Percentiles rank a stretch among this genome's conserved stretches.
Conservation (phyloP, 169 alveolate species). For the Toxoplasma gondii region DNA sequence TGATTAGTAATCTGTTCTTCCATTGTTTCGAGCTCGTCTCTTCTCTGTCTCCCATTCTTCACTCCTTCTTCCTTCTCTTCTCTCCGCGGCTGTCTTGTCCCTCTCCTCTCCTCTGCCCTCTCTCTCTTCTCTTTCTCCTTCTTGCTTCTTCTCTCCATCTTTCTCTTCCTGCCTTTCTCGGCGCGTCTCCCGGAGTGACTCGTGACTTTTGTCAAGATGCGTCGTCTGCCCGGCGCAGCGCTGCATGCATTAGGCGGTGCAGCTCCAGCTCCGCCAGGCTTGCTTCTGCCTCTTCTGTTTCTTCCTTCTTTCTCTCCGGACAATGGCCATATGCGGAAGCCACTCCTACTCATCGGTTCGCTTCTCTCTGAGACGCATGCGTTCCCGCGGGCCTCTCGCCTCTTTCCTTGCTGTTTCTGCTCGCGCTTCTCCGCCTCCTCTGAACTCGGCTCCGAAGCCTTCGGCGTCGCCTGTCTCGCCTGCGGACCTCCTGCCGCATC, state of each 20-base stretch:
- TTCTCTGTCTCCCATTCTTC: neutral
- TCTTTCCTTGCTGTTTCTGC: too few species aligned
- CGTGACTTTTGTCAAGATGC: neutral
- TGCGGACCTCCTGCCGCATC: too few species aligned
- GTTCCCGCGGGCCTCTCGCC: too few species aligned
- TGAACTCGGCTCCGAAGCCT: neutral
- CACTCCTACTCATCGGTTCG: neutral
- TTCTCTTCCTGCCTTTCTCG: too few species aligned
- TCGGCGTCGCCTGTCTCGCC: neutral
- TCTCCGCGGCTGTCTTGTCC: too few species aligned
- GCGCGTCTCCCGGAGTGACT: too few species aligned
- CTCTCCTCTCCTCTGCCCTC: too few species aligned
- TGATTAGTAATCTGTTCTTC: too few species aligned
- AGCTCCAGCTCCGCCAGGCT: neutral
- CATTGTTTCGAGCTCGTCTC: neutral
- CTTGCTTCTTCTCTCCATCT: too few species aligned
- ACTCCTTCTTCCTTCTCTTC: too few species aligned
- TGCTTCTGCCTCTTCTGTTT: neutral
- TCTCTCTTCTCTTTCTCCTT: too few species aligned
- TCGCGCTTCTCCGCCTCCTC: too few species aligned
- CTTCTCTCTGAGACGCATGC: neutral
- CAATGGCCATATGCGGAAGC: neutral
- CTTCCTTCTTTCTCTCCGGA: neutral
- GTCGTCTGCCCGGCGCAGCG: neutral
- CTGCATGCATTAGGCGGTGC: neutral